Base-by-base conservation (phyloP, 1,139 yeast genomes). In the Yueomyces sp. region DNA sequence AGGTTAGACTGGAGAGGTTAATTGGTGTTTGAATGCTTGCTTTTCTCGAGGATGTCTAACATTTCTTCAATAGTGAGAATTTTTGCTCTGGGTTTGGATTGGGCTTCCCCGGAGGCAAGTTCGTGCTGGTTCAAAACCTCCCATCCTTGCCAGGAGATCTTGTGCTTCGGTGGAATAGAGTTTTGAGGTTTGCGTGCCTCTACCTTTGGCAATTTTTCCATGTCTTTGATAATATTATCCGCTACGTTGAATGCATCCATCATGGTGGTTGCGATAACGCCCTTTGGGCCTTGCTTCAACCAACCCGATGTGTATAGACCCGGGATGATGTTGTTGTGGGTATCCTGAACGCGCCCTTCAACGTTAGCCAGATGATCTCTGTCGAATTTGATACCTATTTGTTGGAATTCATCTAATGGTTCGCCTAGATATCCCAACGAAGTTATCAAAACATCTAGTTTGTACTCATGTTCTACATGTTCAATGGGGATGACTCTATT, bases 201-300 rank as follows among this genome's bases (percentile, higher is more conserved):
- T 42, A 44, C 28, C 41, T 39, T 43, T 38, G 25, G 38, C 45
- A 37, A 28, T 36, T 41, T 11, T 11, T 60, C 47, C 41, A 73
- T 62, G 52, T 83, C 94, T 38, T 70, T 67, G 25, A 79, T 56
- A 0, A 86, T 65, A n/a, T 69, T 66, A 39, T 78, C 82, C 0
- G 85, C 91, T 0, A 87, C 83, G 34, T 76, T 77, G 53, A 80
- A 82, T 0, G 95, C 74, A 47, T 85, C 93, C 70, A 81, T 72
- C 84, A 91, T 85, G 0, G 98, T 86, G 12, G 83, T 73, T 11
- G 95, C 95, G 49, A 91, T 91, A 4, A 87, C 95, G 1, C 99
- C 99, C 35, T 75, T 73, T 6, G 96, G 86, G 0, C 96, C 95
- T 44, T 74, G 80, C 47, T 82, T 78, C 43, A 89, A 81, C 99